phyloP scores from a whole-genome alignment of 805 yeast species.

The Candida gorgasii region DNA sequence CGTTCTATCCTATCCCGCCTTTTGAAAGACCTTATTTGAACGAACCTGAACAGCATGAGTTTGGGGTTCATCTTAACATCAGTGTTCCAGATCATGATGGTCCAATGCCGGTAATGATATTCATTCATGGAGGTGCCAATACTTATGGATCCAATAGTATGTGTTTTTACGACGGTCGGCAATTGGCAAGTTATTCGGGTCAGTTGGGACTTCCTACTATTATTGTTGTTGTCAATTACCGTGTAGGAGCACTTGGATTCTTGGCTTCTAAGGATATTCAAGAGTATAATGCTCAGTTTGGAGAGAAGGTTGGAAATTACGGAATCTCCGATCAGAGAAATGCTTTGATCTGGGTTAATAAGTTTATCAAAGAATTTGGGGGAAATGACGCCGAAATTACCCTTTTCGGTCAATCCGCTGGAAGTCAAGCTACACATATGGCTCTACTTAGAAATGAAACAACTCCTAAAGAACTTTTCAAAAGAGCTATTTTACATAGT shows the following conservation, averaged over 20 bases:
- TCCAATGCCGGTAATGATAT: slow-evolving; percentile 7
- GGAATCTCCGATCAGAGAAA: slow-evolving; percentile 50
- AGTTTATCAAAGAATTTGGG: slow-evolving; percentile 45
- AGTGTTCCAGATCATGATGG: not conserved
- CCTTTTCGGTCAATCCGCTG: slow-evolving; percentile 50
- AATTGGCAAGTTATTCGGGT: not conserved
- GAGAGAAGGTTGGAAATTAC: slow-evolving; percentile 25
- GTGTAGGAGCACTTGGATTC: slow-evolving; percentile 39
- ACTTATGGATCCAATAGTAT: slow-evolving; percentile 3
- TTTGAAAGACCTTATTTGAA: slow-evolving; percentile 1
- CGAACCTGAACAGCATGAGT: not conserved
- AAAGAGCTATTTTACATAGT: slow-evolving; percentile 16
- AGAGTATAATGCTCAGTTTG: not conserved
- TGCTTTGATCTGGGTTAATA: slow-evolving; percentile 48
- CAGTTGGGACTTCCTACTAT: slow-evolving; percentile 24
- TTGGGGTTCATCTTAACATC: not conserved
- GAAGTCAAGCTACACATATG: slow-evolving; percentile 23
- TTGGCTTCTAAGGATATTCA: slow-evolving; percentile 22
- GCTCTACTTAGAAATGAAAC: slow-evolving; percentile 6
- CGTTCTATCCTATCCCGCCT: not conserved
- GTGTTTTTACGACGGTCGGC: slow-evolving; percentile 1
- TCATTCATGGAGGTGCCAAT: slow-evolving; percentile 9
- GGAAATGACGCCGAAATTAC: slow-evolving; percentile 46
- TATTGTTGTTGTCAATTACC: slow-evolving; percentile 37
- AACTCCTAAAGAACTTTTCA: too few relatives aligned